Conservation (phyloP, 768 basidiomycete genomes). For the Sporobolomyces phaffii region DNA sequence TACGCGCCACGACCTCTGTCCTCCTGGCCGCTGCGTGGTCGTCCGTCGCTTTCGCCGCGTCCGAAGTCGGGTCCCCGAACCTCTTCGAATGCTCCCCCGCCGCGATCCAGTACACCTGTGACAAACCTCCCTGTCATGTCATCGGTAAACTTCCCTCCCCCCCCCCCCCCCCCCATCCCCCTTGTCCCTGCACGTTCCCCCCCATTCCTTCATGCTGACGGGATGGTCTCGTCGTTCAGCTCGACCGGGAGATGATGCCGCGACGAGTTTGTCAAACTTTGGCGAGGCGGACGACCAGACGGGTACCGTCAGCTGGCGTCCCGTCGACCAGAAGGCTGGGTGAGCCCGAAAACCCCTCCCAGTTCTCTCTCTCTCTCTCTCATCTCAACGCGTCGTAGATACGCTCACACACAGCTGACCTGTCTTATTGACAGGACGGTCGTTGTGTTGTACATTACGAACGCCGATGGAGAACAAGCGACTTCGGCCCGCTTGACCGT, state of each 20-base stretch:
- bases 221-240: not conserved
- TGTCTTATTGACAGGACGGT: not conserved
- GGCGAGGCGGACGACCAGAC: not conserved
- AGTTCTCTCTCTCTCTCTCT: not conserved
- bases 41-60: not conserved
- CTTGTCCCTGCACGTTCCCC: not conserved
- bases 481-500: conserved; percentile 1
- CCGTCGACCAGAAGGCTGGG: conserved; percentile 13
- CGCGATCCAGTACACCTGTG: conserved; percentile 5
- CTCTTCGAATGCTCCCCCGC: conserved; percentile 18
- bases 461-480: conserved; percentile 2
- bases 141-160: conserved; percentile 3
- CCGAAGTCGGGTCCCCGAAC: not conserved
- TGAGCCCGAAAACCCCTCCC: not conserved
- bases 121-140: conserved; percentile 8
- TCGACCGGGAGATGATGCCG: conserved; percentile 2
- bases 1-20: not conserved
- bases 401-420: not conserved
- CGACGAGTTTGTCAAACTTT: not conserved
- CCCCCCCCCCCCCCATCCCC: not conserved
- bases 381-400: not conserved
- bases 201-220: not conserved
- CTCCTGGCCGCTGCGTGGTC: not conserved
- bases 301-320: conserved; percentile 4
- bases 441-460: conserved; percentile 7